Percentiles rank a stretch among this genome's conserved stretches.
Conservation (phyloP, 2,329 filamentous ascomycete species). For the Pseudocercospora pini-densiflorae region DNA sequence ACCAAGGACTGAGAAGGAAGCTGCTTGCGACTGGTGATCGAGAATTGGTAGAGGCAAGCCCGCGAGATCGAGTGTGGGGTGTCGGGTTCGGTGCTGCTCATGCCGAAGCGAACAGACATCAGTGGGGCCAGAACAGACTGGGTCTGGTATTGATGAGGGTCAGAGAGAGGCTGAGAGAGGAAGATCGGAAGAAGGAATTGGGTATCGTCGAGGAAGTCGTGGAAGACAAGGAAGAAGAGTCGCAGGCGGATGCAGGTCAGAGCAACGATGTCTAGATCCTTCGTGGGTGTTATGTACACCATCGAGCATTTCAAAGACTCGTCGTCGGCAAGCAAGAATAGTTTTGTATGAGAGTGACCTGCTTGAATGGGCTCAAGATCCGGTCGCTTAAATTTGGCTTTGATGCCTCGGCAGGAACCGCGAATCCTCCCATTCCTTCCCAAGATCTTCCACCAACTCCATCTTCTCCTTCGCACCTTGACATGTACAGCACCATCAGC, state of each 20-base stretch:
- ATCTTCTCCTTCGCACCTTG: not conserved
- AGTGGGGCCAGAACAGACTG: conserved; percentile 58
- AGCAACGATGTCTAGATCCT: not conserved
- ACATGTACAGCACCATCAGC: not conserved
- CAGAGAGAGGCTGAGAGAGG: conserved; percentile 11
- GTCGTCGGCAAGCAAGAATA: not conserved
- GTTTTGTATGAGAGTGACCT: not conserved
- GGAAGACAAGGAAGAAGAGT: not conserved
- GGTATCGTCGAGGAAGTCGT: not conserved
- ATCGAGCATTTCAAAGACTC: too few species aligned
- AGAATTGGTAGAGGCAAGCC: conserved; percentile 61
- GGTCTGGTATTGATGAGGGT: conserved; percentile 13
- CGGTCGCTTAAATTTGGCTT: not conserved
- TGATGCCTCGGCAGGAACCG: not conserved
- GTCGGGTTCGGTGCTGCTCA: conserved; percentile 61
- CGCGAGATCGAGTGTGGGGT: conserved; percentile 68
- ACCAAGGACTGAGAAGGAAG: conserved; percentile 46
- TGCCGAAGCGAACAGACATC: conserved; percentile 44
- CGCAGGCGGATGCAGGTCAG: not conserved
- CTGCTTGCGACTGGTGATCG: conserved; percentile 52
- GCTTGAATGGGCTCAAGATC: not conserved
- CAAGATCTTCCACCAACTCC: not conserved
- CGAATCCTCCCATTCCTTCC: not conserved
- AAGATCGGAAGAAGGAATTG: not conserved
- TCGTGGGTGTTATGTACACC: too few species aligned